These are phyloP conservation scores for Geotrichum restrictum DNA, from an alignment of 1,139 yeast genomes.

Conservation along the genomic window DNA sequence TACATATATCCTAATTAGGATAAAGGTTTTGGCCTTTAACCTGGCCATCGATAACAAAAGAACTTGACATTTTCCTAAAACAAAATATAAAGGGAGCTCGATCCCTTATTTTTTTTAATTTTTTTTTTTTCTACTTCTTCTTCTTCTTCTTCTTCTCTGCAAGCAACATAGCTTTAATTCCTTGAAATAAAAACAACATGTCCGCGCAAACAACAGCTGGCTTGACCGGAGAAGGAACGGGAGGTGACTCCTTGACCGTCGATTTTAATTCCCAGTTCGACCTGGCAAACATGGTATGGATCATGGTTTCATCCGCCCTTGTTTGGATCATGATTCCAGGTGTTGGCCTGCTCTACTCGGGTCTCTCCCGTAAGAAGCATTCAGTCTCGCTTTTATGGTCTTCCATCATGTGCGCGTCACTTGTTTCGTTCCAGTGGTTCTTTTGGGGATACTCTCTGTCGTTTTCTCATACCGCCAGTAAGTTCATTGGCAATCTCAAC, in stretches of 20 bases:
- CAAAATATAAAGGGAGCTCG: not conserved
- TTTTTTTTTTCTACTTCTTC: not conserved
- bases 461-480: conserved; percentile 67
- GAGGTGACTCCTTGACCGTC: conserved; percentile 71
- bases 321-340: conserved; percentile 97
- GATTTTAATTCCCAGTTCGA: conserved; percentile 74
- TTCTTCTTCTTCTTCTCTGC: not conserved
- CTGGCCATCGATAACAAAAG: no score
- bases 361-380: conserved; percentile 86
- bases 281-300: conserved; percentile 77
- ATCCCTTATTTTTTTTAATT: not conserved
- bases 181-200: not conserved
- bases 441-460: conserved; percentile 94
- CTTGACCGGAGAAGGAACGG: conserved; percentile 36
- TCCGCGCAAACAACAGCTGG: conserved; percentile 22
- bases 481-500: conserved; percentile 72
- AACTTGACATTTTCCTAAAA: no score
- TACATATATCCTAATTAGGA: not conserved
- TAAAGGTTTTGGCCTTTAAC: no score
- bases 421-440: conserved; percentile 90
- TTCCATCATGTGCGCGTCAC: conserved; percentile 79
- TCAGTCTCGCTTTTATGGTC: conserved; percentile 91
- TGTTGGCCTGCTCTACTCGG: conserved; percentile 83
- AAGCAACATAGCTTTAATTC: not conserved
- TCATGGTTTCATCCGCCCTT: conserved; percentile 66